A percentile compares a stretch with the other conserved stretches of the same genome.
Conservation (phyloP, 2,329 filamentous ascomycete genomes). For the Volutella citrinella region DNA sequence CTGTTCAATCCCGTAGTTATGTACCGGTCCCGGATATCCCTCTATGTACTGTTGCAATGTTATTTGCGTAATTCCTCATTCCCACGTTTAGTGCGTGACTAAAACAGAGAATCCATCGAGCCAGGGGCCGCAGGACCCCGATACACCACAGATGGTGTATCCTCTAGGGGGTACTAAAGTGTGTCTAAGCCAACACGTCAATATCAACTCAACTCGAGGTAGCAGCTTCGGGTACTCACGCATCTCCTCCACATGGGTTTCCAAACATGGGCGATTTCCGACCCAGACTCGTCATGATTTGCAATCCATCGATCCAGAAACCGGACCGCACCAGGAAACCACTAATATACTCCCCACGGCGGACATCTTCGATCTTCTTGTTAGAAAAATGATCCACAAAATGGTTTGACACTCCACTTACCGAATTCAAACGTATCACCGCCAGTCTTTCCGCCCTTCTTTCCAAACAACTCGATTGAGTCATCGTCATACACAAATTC, state of each 20-base stretch:
- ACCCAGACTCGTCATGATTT: constrained; percentile 86
- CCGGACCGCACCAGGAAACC: constrained; percentile 83
- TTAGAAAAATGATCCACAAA: constrained; percentile 19
- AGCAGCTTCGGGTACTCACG: no score
- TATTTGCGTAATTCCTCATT: no score
- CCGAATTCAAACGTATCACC: constrained; percentile 76
- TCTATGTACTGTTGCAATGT: constrained; percentile 11
- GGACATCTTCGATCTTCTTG: constrained; percentile 61
- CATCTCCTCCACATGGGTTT: constrained; percentile 73
- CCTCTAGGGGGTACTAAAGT: constrained; percentile 86
- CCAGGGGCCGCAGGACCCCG: constrained; percentile 77
- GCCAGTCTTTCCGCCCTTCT: constrained; percentile 65
- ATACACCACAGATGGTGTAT: constrained; percentile 83
- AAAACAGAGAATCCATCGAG: constrained; percentile 84
- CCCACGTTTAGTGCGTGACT: constrained; percentile 43
- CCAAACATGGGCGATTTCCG: constrained; percentile 83
- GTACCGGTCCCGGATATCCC: constrained; percentile 4
- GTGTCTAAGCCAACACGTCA: no score
- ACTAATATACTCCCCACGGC: constrained; percentile 80
- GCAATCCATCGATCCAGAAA: constrained; percentile 81
- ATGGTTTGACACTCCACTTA: constrained; percentile 45
- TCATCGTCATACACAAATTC: constrained; percentile 93
- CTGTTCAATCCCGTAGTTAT: no score
- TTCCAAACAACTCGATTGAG: constrained; percentile 82
- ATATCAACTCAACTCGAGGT: no score